Evolutionary conservation across 345 rosid genomes (phyloP), one percentile per base, ranked within the genome.

Genomic region (Moricandia moricandioides): DNA sequence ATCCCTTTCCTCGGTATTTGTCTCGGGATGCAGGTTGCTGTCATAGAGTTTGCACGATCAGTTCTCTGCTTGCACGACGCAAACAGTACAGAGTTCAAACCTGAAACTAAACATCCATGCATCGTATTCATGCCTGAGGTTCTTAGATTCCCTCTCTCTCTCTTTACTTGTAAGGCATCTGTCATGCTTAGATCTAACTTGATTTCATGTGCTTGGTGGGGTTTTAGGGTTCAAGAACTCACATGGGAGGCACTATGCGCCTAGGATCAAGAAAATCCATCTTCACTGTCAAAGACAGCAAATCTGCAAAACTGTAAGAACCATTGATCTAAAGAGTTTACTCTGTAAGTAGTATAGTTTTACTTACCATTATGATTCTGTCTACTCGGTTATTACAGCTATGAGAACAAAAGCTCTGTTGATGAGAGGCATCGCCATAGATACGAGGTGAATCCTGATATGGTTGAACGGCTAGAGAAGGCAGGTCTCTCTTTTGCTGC

Each of bases 51-150:
- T 72, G 93, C 99, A 39, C 84, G 90, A 52, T 82, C 91, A 63
- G 84, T 88, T 81, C 92, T 95, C 56, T 81, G 85, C 75, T 74
- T 87, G 82, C 81, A 72, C 4, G 96, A 90, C 40, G 97, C 99
- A 18, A 92, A 89, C 74, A 95, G 99, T 75, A 88, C 97, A 9
- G 99, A 95, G 62, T 90, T 95, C 70, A 91, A 90, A 79, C 84
- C 86, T 7, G 80, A 80, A 8, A 88, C 92, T 13, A 67, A 72
- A 71, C 80, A 87, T 82, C 98, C 97, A 8, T 95, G 97, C 67
- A 89, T 95, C 75, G 73, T 95, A 76, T 89, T 92, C 75, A 95
- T 95, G 99, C 98, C 96, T 0, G 98, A 91, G 97, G 98, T 89
- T 33, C 35, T 16, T 39, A 70, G 16, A 51, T 63, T 40, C 26